These are phyloP conservation scores for Santalum album DNA, from an alignment of 164 flowering plant species.

Conservation along the genomic window DNA sequence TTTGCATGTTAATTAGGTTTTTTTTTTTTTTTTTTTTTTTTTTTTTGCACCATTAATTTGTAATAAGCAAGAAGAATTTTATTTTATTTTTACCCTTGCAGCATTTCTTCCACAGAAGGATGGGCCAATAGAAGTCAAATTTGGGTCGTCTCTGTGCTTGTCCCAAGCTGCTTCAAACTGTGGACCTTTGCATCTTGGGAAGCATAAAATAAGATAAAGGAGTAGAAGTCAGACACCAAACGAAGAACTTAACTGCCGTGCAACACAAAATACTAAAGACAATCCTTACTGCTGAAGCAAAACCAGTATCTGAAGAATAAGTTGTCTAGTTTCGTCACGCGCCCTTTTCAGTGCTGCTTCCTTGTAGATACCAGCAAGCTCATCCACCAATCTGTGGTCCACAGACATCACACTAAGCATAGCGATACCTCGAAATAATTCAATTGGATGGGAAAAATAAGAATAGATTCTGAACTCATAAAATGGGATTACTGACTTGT, in stretches of 20 bases:
- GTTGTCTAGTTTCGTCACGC: slow-evolving; percentile 55
- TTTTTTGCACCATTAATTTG: not conserved
- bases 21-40: too few species aligned
- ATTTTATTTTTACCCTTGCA: slow-evolving; percentile 12
- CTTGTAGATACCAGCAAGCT: slow-evolving; percentile 55
- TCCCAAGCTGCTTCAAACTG: slow-evolving; percentile 71
- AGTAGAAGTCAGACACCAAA: not conserved
- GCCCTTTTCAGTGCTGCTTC: slow-evolving; percentile 58
- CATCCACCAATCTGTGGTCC: slow-evolving; percentile 67
- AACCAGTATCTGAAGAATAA: slow-evolving; percentile 35
- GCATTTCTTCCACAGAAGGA: slow-evolving; percentile 4
- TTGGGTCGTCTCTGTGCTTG: slow-evolving; percentile 66
- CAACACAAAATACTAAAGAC: not conserved
- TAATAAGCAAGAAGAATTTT: slow-evolving; percentile 6
- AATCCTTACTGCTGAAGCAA: slow-evolving; percentile 62
- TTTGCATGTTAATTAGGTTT: too few species aligned
- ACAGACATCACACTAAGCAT: not conserved
- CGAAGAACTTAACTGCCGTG: not conserved
- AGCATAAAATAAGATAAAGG: not conserved
- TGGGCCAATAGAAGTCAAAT: slow-evolving; percentile 30
- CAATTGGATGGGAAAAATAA: too few species aligned
- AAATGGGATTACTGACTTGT: too few species aligned
- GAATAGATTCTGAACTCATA: too few species aligned
- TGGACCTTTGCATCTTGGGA: slow-evolving; percentile 55
- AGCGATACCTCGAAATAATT: too few species aligned